A percentile compares a stretch with the other conserved stretches of the same genome.
Evolutionary conservation across 1,284 basidiomycete species (phyloP).

Genomic region (Cutaneotrichosporon spelunceum): DNA sequence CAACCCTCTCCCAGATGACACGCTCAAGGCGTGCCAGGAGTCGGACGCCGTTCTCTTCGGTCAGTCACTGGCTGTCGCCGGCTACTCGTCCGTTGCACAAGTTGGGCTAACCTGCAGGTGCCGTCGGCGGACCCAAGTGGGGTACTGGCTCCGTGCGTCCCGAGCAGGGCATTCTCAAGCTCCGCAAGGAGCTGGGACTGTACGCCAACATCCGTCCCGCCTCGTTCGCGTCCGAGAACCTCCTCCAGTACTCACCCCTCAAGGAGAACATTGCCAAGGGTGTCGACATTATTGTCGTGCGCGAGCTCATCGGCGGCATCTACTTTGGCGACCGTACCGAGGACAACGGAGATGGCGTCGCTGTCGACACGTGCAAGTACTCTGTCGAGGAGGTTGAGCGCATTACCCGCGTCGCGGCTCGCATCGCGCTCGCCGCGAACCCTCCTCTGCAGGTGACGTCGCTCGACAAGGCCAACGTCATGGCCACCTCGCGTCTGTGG

Average conservation of each 20-base stretch:
- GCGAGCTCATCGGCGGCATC: conserved; percentile 87
- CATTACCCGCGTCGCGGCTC: conserved; percentile 92
- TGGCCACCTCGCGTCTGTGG: conserved; percentile 94
- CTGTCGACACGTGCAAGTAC: conserved; percentile 92
- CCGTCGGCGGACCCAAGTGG: conserved; percentile 97
- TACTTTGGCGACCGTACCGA: conserved; percentile 93
- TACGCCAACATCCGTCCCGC: conserved; percentile 98
- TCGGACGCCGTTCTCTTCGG: conserved; percentile 92
- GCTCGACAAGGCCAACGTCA: conserved; percentile 98
- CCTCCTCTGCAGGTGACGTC: conserved; percentile 89
- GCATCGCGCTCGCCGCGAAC: conserved; percentile 77
- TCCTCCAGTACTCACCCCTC: conserved; percentile 88
- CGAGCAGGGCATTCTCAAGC: conserved; percentile 86
- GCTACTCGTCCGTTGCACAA: too few relatives aligned
- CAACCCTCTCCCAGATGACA: conserved; percentile 78
- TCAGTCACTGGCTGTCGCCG: conserved; percentile 44
- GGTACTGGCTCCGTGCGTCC: conserved; percentile 89
- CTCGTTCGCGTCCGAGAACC: conserved; percentile 86
- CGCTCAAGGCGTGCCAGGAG: conserved; percentile 78
- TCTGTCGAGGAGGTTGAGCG: conserved; percentile 86
- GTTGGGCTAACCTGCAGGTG: conserved; percentile 58
- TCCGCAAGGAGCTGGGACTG: conserved; percentile 90
- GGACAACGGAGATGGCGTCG: conserved; percentile 63
- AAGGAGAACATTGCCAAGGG: conserved; percentile 81
- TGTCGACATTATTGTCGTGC: conserved; percentile 87